Evolutionary conservation across 2,329 filamentous ascomycete species (phyloP), one percentile per base, ranked within the genome.

Genomic region (Madurella fahalii): DNA sequence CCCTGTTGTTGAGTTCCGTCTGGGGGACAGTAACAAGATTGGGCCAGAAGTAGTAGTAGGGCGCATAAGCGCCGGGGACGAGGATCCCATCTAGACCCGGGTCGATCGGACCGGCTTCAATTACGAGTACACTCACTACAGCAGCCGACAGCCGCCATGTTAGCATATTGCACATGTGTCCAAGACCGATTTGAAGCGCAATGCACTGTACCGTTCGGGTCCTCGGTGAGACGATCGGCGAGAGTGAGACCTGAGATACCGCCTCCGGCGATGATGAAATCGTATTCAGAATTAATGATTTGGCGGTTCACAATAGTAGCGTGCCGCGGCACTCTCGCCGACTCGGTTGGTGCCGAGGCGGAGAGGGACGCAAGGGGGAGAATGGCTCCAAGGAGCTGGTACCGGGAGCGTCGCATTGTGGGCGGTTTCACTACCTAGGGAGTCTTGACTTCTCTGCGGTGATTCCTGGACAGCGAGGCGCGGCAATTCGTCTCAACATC

Each of bases 1-100:
- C 46, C 41, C 61, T 48, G 53, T 65, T 63, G 32, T 67, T 65
- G 9, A 69, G 61, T 5, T 49, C 65, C 7, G 50, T 31, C 43
- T 68, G 64, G n/a, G 64, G 64, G 1, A 59, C 59, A 16, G 60
- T 67, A 15, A 52, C 45, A 12, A 67, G 56, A 4, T 54, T 56
- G 1, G 61, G 63, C 66, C 67, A 69, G 41, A 70, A 61, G 45
- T 69, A 69, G 2, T 59, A 49, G 2, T 50, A 62, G 0, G 68
- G 67, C 47, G 61, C 59, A 57, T 59, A 69, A 12, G 61, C 59
- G 4, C 68, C 68, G 7, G 67, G 67, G 4, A 69, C 50, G 17
- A 67, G 58, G 11, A 71, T 61, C 9, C 58, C 56, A 57, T 68
- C 59, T 18, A 65, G 59, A 16, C 63, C 57, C 18, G 60, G 47